Base-by-base conservation (phyloP, 495 filamentous ascomycete genomes). In the Barbatosphaeria neglecta region DNA sequence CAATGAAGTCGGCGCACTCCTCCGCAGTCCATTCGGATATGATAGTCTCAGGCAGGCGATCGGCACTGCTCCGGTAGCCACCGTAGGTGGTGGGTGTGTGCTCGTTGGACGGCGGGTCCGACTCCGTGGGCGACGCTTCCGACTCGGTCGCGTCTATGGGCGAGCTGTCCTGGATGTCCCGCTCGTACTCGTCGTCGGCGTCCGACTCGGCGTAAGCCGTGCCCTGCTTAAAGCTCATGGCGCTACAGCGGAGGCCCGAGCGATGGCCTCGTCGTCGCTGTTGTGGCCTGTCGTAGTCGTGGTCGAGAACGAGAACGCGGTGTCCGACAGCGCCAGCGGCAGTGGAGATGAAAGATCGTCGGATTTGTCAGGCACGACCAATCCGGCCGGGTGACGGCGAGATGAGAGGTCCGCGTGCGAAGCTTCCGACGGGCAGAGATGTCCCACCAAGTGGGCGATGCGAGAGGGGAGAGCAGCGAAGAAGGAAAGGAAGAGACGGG, bases 171-270 rank as follows among this genome's bases (percentile, higher is more conserved):
- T 77, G 69, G 23, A 87, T 72, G 54, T 82, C 86, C 52, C 86
- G 75, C 68, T 94, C 88, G 61, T 90, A 93, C 73, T 95, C 89
- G 63, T 94, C 89, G 63, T 95, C 89, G 59, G 87, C 89, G 59
- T 95, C 89, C 44, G 83, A 87, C 62, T 95, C 88, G 56, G 84
- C 82, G 60, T 94, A 78, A 9, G 73, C 75, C 50, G 74, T 78
- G 46, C 74, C 74, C 44, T 67, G 67, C 51, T 75, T 71, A 61
- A 78, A 78, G 47, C 71, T 75, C 74, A 78, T 78, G 56, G 57
- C 46, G 55, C 6, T 13, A 13, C 10, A 18, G 52, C 33, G 47
- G 54, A 15, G 55, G 52, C 20, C 47, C 54, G 31, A 47, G 52
- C 23, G n/a, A n/a, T n/a, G 63, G 64, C 44, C 52, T 56, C 51